These are phyloP conservation scores for Monosporascus ibericus DNA, from an alignment of 2,329 filamentous ascomycete genomes.

Conservation along the genomic window DNA sequence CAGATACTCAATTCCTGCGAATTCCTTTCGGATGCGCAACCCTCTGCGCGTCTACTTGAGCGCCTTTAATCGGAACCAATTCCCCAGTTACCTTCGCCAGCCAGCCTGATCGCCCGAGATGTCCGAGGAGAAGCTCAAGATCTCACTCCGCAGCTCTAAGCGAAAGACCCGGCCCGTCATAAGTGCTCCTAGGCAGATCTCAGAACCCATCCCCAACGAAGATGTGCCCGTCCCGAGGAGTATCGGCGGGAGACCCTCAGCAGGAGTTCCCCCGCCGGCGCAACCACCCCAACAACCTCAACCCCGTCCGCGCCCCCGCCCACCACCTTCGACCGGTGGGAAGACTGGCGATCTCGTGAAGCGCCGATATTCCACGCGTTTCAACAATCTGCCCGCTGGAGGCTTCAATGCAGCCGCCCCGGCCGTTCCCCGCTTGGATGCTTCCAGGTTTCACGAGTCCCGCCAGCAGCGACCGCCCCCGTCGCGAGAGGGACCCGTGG, in stretches of 20 bases:
- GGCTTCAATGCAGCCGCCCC: conserved; percentile 65
- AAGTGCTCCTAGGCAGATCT: conserved; percentile 58
- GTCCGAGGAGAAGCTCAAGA: conserved; percentile 57
- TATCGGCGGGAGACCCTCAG: conserved; percentile 22
- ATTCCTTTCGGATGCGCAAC: too few species aligned
- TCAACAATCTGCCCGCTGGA: conserved; percentile 67
- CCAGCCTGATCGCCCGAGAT: conserved; percentile 29
- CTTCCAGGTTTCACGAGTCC: conserved; percentile 46
- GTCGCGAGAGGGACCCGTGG: conserved; percentile 39
- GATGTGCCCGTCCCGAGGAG: conserved; percentile 30
- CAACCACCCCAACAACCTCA: conserved; percentile 33
- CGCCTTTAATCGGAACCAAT: neutral
- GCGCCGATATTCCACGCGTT: conserved; percentile 86
- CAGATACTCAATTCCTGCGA: too few species aligned
- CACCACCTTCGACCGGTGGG: conserved; percentile 46
- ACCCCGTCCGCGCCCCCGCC: conserved; percentile 25
- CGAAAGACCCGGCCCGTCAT: conserved; percentile 56
- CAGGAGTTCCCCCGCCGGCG: conserved; percentile 19
- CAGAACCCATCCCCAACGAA: conserved; percentile 51
- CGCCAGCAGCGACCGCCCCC: conserved; percentile 44
- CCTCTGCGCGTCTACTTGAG: too few species aligned
- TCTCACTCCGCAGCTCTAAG: conserved; percentile 58
- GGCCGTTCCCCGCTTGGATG: conserved; percentile 53
- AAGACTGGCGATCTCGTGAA: conserved; percentile 84
- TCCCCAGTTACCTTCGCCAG: neutral